Conservation (phyloP, 2,329 filamentous ascomycete species). For the Paraconiothyrium sp. region DNA sequence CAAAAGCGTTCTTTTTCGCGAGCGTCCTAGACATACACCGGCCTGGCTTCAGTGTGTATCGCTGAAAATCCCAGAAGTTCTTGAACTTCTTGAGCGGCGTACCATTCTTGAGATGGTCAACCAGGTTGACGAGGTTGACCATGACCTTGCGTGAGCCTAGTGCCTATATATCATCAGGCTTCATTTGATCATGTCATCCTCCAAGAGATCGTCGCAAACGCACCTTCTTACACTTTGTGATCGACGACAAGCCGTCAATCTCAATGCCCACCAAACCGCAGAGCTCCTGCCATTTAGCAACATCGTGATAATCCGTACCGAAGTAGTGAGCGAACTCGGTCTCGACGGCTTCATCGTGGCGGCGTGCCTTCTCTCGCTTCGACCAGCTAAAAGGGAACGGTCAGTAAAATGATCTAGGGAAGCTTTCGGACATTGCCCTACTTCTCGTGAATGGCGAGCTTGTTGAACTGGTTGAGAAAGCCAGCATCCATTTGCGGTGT, state of each 20-base stretch:
- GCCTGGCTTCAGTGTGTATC: slow-evolving; percentile 21
- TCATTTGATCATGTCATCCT: neutral
- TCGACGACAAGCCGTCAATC: slow-evolving; percentile 6
- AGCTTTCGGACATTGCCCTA: neutral
- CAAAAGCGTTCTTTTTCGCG: slow-evolving; percentile 37
- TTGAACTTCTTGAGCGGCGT: slow-evolving; percentile 26
- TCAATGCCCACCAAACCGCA: slow-evolving; percentile 21
- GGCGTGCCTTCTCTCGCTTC: slow-evolving; percentile 6
- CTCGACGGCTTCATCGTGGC: slow-evolving; percentile 16
- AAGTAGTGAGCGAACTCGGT: slow-evolving; percentile 20
- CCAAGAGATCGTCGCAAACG: neutral
- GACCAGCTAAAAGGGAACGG: slow-evolving; percentile 16
- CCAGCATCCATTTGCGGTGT: slow-evolving; percentile 11
- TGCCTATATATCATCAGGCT: slow-evolving; percentile 9
- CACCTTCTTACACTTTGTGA: slow-evolving; percentile 26
- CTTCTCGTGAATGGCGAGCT: slow-evolving; percentile 19
- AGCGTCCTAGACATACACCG: neutral
- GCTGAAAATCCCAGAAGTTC: slow-evolving; percentile 19
- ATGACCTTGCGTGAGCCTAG: slow-evolving; percentile 23
- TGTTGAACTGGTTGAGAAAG: slow-evolving; percentile 25
- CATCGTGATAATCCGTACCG: slow-evolving; percentile 15
- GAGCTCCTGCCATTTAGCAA: slow-evolving; percentile 21
- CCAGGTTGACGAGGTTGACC: slow-evolving; percentile 34
- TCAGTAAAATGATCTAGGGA: neutral
- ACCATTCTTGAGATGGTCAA: slow-evolving; percentile 28